A percentile compares a stretch with the other conserved stretches of the same genome.
Conservation (phyloP, 352 stramenopile species). For the Phytophthora quininea region DNA sequence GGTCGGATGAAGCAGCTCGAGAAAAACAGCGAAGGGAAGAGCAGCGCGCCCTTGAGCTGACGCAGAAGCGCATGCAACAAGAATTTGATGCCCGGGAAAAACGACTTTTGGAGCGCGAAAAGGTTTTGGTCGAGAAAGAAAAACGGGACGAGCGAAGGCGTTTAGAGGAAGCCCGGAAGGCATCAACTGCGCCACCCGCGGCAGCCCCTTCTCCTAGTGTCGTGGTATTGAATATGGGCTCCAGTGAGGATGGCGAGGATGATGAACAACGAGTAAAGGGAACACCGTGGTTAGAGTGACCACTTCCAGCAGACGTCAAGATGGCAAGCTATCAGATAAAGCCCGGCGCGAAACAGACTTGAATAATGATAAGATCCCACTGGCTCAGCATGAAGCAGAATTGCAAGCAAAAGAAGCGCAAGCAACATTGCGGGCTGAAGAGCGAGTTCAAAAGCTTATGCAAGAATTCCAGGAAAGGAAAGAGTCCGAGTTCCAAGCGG, state of each 20-base stretch:
- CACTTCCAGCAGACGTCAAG: slow-evolving; percentile 17
- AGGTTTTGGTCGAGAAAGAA: slow-evolving; percentile 49
- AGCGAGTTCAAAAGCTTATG: slow-evolving; percentile 56
- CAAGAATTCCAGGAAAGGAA: slow-evolving; percentile 65
- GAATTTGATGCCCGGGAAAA: slow-evolving; percentile 68
- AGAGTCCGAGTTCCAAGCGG: slow-evolving; percentile 58
- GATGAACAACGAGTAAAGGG: slow-evolving; percentile 15
- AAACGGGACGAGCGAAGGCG: slow-evolving; percentile 33
- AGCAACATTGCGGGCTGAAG: slow-evolving; percentile 52
- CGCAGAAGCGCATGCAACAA: slow-evolving; percentile 44
- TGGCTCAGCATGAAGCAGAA: slow-evolving; percentile 64
- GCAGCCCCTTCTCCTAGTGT: slow-evolving; percentile 42
- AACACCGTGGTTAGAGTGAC: slow-evolving; percentile 25
- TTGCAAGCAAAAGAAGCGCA: slow-evolving; percentile 59
- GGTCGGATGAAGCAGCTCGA: slow-evolving; percentile 33
- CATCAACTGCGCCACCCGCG: slow-evolving; percentile 3
- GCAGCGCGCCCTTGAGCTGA: slow-evolving; percentile 38
- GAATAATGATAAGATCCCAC: slow-evolving; percentile 35
- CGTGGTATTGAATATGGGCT: slow-evolving; percentile 62
- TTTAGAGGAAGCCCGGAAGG: slow-evolving; percentile 26
- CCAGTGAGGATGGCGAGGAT: slow-evolving; percentile 38
- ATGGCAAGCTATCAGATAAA: no score
- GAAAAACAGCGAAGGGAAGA: slow-evolving; percentile 51
- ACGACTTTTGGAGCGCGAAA: slow-evolving; percentile 55
- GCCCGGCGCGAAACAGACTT: no score